Evolutionary conservation across 345 rosid species (phyloP).

Genomic region (Citrus sp.): DNA sequence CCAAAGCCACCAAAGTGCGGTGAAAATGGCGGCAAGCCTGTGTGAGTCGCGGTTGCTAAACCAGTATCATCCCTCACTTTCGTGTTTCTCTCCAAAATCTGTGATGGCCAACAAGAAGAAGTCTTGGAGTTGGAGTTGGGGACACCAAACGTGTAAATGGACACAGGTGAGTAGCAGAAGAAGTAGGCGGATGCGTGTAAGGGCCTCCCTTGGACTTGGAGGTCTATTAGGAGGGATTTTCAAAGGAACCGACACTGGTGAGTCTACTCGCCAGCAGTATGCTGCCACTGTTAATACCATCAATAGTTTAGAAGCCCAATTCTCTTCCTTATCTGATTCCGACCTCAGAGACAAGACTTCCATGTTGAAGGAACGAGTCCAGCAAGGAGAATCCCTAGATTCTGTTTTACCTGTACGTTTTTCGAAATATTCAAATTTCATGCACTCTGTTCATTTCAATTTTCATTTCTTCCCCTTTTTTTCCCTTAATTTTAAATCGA

Average conservation of each 20-base stretch:
- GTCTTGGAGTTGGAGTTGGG: slow-evolving; percentile 12
- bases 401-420: slow-evolving; percentile 73
- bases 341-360: slow-evolving; percentile 67
- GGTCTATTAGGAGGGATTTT: slow-evolving; percentile 84
- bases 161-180: slow-evolving; percentile 9
- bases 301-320: slow-evolving; percentile 59
- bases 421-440: background rate
- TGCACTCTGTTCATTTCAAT: too few species aligned
- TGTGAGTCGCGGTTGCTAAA: slow-evolving; percentile 36
- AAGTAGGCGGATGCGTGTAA: slow-evolving; percentile 30
- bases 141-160: slow-evolving; percentile 21
- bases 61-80: slow-evolving; percentile 27
- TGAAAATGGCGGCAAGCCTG: slow-evolving; percentile 43
- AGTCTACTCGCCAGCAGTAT: slow-evolving; percentile 80
- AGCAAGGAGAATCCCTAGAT: slow-evolving; percentile 75
- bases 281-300: slow-evolving; percentile 46
- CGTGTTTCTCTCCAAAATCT: slow-evolving; percentile 36
- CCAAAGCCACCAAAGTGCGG: too few species aligned
- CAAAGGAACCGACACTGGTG: slow-evolving; percentile 82
- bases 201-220: slow-evolving; percentile 75
- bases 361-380: slow-evolving; percentile 66
- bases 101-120: slow-evolving; percentile 20
- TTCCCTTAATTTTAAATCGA: too few species aligned
- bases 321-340: slow-evolving; percentile 62
- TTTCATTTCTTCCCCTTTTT: too few species aligned